Evolutionary conservation across 352 stramenopile genomes (phyloP).

Genomic region (Thraustochytrium striatum): DNA sequence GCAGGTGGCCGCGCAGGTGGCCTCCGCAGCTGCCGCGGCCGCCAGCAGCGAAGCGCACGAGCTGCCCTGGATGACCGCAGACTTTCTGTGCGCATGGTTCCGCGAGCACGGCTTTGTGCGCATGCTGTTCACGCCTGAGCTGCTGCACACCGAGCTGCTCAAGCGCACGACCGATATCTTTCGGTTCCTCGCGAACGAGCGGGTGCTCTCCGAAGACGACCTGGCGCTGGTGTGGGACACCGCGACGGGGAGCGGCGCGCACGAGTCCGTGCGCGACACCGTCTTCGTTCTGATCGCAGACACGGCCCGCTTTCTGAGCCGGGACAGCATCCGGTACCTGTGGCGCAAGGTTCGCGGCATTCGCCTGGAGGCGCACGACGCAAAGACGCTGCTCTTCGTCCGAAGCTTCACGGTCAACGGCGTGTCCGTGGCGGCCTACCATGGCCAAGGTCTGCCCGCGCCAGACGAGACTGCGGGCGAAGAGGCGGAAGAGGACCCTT

Average conservation of each 20-base stretch:
- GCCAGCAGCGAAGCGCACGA: too few relatives aligned
- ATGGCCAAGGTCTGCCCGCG: not conserved
- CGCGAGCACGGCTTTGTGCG: not conserved
- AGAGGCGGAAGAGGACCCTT: not conserved
- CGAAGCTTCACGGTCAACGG: conserved; percentile 38
- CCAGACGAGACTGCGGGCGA: not conserved
- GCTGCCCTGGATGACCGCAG: too few relatives aligned
- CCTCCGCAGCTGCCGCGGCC: too few relatives aligned
- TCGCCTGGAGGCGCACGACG: not conserved
- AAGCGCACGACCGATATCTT: conserved; percentile 30
- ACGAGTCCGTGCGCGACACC: conserved; percentile 28
- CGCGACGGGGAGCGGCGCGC: not conserved
- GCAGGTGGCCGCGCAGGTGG: too few relatives aligned
- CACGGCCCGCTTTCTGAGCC: not conserved
- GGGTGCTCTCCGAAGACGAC: conserved; percentile 17
- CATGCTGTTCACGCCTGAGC: conserved; percentile 18
- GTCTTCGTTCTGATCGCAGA: conserved; percentile 12
- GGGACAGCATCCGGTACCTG: not conserved
- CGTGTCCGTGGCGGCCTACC: not conserved
- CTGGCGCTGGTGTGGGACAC: conserved; percentile 31
- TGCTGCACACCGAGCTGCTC: conserved; percentile 27
- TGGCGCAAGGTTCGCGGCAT: conserved; percentile 27
- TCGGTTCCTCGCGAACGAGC: conserved; percentile 11
- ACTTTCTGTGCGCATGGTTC: conserved; percentile 1
- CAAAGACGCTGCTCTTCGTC: conserved; percentile 12